Evolutionary conservation across 306 rosid genomes (phyloP), one percentile per base, ranked within the genome.

Genomic region (Medicago arabica): DNA sequence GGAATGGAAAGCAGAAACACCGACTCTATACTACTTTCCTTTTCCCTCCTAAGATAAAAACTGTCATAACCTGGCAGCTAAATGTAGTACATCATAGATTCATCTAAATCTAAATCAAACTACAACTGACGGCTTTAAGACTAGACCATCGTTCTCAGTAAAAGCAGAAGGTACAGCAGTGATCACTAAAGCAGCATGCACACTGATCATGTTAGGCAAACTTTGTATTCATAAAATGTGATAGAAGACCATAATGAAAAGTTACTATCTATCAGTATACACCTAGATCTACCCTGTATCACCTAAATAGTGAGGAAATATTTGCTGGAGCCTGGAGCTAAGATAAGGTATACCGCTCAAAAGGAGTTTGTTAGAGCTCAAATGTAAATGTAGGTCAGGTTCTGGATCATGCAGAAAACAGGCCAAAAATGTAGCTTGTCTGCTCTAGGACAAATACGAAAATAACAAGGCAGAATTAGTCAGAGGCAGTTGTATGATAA

Each of bases 191-290:
- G 57, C 15, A 63, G 47, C 47, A 67, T 54, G 10, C 25, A 64
- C 40, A 76, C 41, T 63, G 44, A 44, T 57, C 71, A 14, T 49
- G 66, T 13, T 55, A 74, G 19, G 66, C 51, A 76, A 81, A 81
- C 49, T 44, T 55, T 49, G 41, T 43, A 63, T 63, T 44, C 46
- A 17, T 69, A 40, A 18, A 71, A 49, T 49, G 7, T 25, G 28
- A 72, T 47, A 75, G 28, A 62, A 38, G 63, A 65, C 41, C 17
- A 54, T 53, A 71, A 9, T 66, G 12, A 74, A 66, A 14, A 72
- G 53, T 65, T 54, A 49, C 72, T 38, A 23, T 74, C 75, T 58
- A 25, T 77, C 10, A 14, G 62, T 19, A 55, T 7, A 19, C 40
- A 16, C 47, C 15, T 1, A 59, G 67, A 67, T 51, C 61, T 9